Evolutionary conservation across 2,329 filamentous ascomycete genomes (phyloP), one percentile per base, ranked within the genome.

Genomic region (Teratosphaeria pseudoeucalypti): DNA sequence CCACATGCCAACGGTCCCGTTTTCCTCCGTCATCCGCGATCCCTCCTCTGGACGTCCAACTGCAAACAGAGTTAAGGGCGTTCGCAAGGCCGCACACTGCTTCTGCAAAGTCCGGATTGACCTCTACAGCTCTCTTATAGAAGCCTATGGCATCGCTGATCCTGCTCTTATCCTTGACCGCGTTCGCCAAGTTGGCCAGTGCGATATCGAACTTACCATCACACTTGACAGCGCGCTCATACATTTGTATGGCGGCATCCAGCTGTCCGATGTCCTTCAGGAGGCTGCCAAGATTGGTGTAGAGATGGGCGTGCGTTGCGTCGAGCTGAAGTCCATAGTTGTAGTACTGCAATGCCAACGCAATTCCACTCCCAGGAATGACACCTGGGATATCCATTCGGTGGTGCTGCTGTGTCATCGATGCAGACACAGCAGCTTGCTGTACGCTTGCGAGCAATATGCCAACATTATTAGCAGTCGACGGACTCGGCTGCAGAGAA

Each of bases 151-250:
- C 94, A 71, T 99, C 94, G 59, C 85, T 88, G 65, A 97, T 90
- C 52, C 89, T 85, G 2, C 94, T 94, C 66, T 95, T 90, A 72
- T 99, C 94, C 73, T 99, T 99, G 65, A 99, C 92, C 9, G 94
- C 94, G 72, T 99, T 99, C 58, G 94, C 94, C 26, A 99, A 80
- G 69, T 99, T 99, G 3, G 94, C 95, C 58, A 99, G 78, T 37
- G 94, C 94, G 69, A 99, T 99, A 70, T 99, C 94, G 69, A 99
- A 99, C 27, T 86, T 89, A n/a, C 85, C 85, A 73, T 99, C 94
- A 71, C 92, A 97, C 2, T 84, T 82, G 14, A 99, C 94, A 11
- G 94, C 94, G 65, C 90, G 86, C 74, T 97, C 91, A 70, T 99
- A 99, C 92, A 99, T 97, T 64, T 87, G 86, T 67, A 99, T 96